Conservation (phyloP, 2,329 filamentous ascomycete species). For the Coniochaeta sp. region DNA sequence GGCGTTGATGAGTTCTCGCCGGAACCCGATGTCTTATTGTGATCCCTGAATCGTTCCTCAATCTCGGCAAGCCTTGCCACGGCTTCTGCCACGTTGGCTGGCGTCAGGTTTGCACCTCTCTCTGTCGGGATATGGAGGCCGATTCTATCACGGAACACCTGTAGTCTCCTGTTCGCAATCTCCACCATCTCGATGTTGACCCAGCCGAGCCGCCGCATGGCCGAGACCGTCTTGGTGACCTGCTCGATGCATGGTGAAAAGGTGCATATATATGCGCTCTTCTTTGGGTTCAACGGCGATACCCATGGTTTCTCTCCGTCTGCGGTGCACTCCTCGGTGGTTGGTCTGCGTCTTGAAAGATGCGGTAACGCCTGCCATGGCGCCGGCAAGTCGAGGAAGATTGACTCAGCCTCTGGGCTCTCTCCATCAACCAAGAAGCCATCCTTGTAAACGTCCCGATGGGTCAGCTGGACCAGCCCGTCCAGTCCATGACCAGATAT, state of each 20-base stretch:
- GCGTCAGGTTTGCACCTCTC: constrained; percentile 61
- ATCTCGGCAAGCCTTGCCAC: constrained; percentile 65
- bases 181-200: constrained; percentile 91
- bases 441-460: constrained; percentile 71
- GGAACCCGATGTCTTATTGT: constrained; percentile 25
- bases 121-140: constrained; percentile 60
- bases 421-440: constrained; percentile 59
- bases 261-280: constrained; percentile 74
- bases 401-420: constrained; percentile 58
- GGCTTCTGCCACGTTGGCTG: constrained; percentile 73
- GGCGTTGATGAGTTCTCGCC: constrained; percentile 20
- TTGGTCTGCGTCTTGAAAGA: constrained; percentile 50
- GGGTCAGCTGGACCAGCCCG: constrained; percentile 61
- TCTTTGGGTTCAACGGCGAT: constrained; percentile 63
- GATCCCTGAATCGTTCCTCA: constrained; percentile 59
- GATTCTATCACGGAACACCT: constrained; percentile 74
- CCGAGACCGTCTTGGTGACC: constrained; percentile 76
- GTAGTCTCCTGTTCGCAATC: constrained; percentile 69
- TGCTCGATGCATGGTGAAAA: constrained; percentile 98
- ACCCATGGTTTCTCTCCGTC: constrained; percentile 29
- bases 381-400: constrained; percentile 76
- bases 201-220: constrained; percentile 78
- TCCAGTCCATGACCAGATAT: constrained; percentile 60
- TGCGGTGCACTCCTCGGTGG: constrained; percentile 11
- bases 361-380: constrained; percentile 76